These are phyloP conservation scores for Allantophomopsis cytisporea DNA, from an alignment of 2,329 filamentous ascomycete species.

Conservation along the genomic window DNA sequence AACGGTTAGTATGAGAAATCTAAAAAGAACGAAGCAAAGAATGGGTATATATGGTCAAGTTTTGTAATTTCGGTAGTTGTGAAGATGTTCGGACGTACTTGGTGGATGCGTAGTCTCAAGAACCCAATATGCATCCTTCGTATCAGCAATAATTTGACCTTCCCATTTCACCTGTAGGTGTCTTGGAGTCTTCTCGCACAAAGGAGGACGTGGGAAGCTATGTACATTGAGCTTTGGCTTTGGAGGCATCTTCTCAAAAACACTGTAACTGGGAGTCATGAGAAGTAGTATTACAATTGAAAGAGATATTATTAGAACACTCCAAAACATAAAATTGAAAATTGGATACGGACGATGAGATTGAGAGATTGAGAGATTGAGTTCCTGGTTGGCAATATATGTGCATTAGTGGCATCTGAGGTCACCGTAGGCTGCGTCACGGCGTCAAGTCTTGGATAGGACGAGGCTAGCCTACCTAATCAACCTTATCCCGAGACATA, in stretches of 20 bases:
- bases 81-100: slow-evolving; percentile 20
- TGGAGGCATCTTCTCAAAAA: slow-evolving; percentile 20
- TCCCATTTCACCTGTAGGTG: slow-evolving; percentile 43
- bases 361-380: too few species aligned
- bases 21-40: neutral
- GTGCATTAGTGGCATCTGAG: neutral
- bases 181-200: slow-evolving; percentile 35
- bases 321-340: too few species aligned
- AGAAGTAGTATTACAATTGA: too few species aligned
- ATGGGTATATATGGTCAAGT: too few species aligned
- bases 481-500: neutral
- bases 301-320: too few species aligned
- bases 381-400: too few species aligned
- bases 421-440: slow-evolving; percentile 8
- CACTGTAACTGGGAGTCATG: slow-evolving; percentile 2
- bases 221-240: slow-evolving; percentile 37
- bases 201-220: slow-evolving; percentile 42
- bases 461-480: neutral
- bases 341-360: too few species aligned
- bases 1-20: slow-evolving; percentile 1
- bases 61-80: too few species aligned
- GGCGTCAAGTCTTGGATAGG: slow-evolving; percentile 1
- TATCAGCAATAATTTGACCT: slow-evolving; percentile 40
- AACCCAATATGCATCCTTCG: slow-evolving; percentile 44
- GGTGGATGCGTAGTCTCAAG: slow-evolving; percentile 50